Conservation (phyloP, 2,329 filamentous ascomycete genomes). For the Beauveria scarabaeidicola region DNA sequence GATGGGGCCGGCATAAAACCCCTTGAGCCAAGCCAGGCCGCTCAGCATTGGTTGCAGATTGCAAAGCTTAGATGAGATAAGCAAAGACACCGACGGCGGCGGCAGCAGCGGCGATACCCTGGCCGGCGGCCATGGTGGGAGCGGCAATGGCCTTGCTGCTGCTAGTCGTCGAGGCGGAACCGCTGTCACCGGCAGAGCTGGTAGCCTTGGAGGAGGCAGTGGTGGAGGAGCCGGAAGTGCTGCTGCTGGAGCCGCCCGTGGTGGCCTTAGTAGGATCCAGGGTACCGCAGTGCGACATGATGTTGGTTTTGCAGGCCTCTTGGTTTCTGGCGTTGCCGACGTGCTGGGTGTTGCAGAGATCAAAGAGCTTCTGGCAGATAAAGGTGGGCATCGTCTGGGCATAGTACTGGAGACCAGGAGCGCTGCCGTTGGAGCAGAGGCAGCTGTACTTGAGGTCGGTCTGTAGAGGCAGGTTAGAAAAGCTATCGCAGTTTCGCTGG, state of each 20-base stretch:
- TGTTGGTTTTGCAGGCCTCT: slow-evolving; percentile 39
- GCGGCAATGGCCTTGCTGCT: slow-evolving; percentile 27
- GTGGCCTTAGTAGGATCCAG: slow-evolving; percentile 26
- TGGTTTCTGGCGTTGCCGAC: slow-evolving; percentile 35
- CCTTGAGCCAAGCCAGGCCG: neutral
- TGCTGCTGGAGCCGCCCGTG: slow-evolving; percentile 14
- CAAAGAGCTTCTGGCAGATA: slow-evolving; percentile 42
- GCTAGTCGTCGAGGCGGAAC: slow-evolving; percentile 29
- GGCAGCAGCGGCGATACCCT: slow-evolving; percentile 38
- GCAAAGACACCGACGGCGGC: slow-evolving; percentile 45
- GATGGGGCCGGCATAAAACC: neutral
- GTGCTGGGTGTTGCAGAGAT: slow-evolving; percentile 37
- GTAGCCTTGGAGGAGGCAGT: slow-evolving; percentile 17
- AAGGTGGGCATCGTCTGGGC: slow-evolving; percentile 43
- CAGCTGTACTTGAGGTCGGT: slow-evolving; percentile 38
- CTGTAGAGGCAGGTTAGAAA: slow-evolving; percentile 20
- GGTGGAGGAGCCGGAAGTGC: slow-evolving; percentile 16
- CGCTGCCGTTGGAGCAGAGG: slow-evolving; percentile 39
- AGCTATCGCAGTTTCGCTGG: neutral
- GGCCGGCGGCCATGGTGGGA: slow-evolving; percentile 32
- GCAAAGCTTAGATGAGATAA: slow-evolving; percentile 36
- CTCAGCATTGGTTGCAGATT: neutral
- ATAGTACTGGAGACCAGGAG: slow-evolving; percentile 46
- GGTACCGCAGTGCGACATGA: slow-evolving; percentile 39
- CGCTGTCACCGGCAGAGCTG: slow-evolving; percentile 15